phyloP scores from a whole-genome alignment of 495 filamentous ascomycete species.

The Xylaria castorea region DNA sequence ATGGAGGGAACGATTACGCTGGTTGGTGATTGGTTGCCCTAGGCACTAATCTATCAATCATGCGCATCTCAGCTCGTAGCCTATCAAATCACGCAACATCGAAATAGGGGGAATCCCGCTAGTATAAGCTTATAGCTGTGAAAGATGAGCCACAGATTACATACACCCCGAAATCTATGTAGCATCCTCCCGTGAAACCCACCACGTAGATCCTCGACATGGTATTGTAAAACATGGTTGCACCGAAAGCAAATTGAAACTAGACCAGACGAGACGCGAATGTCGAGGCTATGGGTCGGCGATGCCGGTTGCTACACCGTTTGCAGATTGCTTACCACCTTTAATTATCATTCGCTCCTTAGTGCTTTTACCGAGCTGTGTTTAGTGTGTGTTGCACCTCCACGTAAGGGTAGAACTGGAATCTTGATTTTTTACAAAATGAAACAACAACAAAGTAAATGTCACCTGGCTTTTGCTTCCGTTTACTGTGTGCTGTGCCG shows the following conservation, averaged over 20 bases:
- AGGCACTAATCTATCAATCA: background rate
- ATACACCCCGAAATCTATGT: background rate
- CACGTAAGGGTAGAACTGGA: background rate
- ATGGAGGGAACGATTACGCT: background rate
- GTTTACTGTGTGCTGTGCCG: background rate
- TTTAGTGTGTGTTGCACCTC: conserved; percentile 5
- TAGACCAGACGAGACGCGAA: background rate
- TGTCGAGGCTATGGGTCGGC: conserved; percentile 8
- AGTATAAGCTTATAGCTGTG: background rate
- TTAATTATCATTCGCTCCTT: background rate
- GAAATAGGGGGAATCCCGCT: background rate
- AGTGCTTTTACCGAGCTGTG: conserved; percentile 1
- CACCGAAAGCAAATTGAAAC: background rate
- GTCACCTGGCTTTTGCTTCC: background rate
- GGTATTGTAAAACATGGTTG: background rate
- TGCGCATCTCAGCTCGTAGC: conserved; percentile 16
- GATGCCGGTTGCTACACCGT: conserved; percentile 18
- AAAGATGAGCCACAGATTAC: background rate
- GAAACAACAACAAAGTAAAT: background rate
- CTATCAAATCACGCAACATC: conserved; percentile 19
- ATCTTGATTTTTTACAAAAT: background rate
- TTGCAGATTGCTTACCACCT: background rate
- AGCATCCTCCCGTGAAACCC: background rate
- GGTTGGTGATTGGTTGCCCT: background rate
- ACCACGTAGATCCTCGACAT: background rate